Conservation (phyloP, 768 basidiomycete species). For the Rubroboletus pulcherrimus region DNA sequence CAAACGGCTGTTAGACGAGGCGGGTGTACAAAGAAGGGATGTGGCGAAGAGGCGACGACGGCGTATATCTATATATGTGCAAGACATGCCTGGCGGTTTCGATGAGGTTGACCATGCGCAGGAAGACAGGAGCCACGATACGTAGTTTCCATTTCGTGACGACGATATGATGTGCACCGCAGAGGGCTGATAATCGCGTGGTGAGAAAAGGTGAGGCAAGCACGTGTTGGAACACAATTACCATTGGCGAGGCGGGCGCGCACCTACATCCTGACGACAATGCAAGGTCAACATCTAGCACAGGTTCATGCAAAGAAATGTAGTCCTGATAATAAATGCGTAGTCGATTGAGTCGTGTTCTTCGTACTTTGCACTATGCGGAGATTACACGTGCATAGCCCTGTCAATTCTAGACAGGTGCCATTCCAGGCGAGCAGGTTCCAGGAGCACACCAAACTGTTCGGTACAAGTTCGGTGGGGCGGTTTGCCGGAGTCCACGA, state of each 20-base stretch:
- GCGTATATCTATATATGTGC: constrained; percentile 28
- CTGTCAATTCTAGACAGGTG: constrained; percentile 5
- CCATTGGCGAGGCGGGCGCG: constrained; percentile 11
- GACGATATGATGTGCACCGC: constrained; percentile 31
- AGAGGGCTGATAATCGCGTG: constrained; percentile 36
- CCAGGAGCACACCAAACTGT: background rate
- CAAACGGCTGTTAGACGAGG: constrained; percentile 7
- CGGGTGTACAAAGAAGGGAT: constrained; percentile 20
- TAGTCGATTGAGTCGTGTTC: background rate
- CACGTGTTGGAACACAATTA: constrained; percentile 26
- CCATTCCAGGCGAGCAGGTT: constrained; percentile 7
- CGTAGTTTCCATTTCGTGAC: constrained; percentile 18
- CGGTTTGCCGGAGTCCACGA: background rate
- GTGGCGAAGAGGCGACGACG: constrained; percentile 18
- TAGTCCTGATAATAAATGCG: constrained; percentile 1
- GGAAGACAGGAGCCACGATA: constrained; percentile 24
- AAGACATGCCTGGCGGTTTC: constrained; percentile 33
- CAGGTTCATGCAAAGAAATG: constrained; percentile 14
- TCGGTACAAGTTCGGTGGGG: constrained; percentile 1
- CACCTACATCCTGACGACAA: constrained; percentile 10
- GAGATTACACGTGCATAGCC: constrained; percentile 24
- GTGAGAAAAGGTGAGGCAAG: constrained; percentile 24
- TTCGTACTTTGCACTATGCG: constrained; percentile 5
- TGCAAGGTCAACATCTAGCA: constrained; percentile 4
- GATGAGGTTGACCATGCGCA: constrained; percentile 32